phyloP scores from a whole-genome alignment of 225 moss, liverwort and hornwort genomes.

The Polytrichum formosum region DNA sequence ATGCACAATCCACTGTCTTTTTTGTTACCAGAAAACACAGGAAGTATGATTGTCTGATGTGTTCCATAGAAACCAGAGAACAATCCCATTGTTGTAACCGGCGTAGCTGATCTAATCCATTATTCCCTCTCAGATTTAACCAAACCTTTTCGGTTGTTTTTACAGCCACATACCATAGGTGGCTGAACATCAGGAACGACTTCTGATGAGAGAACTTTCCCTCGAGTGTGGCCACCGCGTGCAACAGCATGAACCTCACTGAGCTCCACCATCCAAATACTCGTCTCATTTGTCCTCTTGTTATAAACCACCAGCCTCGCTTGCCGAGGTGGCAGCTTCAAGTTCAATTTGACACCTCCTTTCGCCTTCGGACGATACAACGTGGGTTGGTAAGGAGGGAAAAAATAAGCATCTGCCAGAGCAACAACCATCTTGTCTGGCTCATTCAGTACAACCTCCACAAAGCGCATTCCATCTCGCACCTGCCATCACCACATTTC shows the following conservation, averaged over 20 bases:
- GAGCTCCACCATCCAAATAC: slow-evolving; percentile 87
- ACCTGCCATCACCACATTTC: slow-evolving; percentile 44
- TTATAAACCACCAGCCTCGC: slow-evolving; percentile 87
- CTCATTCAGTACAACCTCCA: slow-evolving; percentile 93
- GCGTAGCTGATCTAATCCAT: too few relatives aligned
- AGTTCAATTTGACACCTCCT: slow-evolving; percentile 74
- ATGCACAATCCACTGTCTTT: too few relatives aligned
- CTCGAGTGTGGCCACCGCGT: slow-evolving; percentile 88
- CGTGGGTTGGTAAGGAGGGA: slow-evolving; percentile 88
- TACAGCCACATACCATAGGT: slow-evolving; percentile 63
- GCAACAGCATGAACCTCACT: slow-evolving; percentile 92
- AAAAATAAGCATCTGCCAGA: slow-evolving; percentile 88
- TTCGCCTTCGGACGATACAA: slow-evolving; percentile 70
- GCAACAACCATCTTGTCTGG: slow-evolving; percentile 94
- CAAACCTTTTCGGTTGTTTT: too few relatives aligned
- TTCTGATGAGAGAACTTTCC: slow-evolving; percentile 78
- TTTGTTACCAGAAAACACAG: too few relatives aligned
- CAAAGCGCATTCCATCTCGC: slow-evolving; percentile 92
- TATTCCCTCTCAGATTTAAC: too few relatives aligned
- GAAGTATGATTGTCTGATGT: too few relatives aligned
- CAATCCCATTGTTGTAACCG: too few relatives aligned
- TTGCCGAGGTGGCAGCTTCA: slow-evolving; percentile 86
- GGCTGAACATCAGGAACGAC: slow-evolving; percentile 89
- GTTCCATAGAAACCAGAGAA: too few relatives aligned
- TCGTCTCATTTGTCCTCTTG: slow-evolving; percentile 87